phyloP scores from a whole-genome alignment of 768 basidiomycete species.

The Clavaria fumosa region DNA sequence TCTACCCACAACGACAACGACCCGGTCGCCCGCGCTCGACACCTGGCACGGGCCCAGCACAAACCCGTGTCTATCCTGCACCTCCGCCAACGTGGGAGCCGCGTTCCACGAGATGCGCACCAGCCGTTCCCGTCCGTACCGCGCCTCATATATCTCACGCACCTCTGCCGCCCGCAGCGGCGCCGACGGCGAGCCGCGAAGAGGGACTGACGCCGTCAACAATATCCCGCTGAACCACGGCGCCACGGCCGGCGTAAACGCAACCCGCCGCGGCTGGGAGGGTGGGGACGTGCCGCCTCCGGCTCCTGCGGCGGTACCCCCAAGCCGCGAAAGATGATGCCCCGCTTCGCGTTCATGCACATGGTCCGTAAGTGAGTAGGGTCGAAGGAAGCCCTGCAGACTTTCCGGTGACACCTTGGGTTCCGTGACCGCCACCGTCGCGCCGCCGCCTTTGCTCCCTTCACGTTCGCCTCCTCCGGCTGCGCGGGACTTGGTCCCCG shows the following conservation, averaged over 20 bases:
- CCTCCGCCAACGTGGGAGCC: conserved; percentile 59
- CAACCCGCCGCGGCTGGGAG: conserved; percentile 36
- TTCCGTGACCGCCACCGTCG: conserved; percentile 55
- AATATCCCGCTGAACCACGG: conserved; percentile 97
- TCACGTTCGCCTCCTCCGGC: conserved; percentile 52
- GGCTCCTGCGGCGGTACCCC: conserved; percentile 23
- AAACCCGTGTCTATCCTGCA: conserved; percentile 80
- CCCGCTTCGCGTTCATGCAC: conserved; percentile 97
- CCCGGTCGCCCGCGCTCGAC: conserved; percentile 75
- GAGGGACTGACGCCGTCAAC: conserved; percentile 70
- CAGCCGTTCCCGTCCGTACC: conserved; percentile 63
- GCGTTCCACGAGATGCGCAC: conserved; percentile 49
- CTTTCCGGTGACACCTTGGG: conserved; percentile 73
- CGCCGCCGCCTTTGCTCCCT: too few relatives aligned
- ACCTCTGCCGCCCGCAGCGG: conserved; percentile 61
- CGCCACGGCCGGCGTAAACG: conserved; percentile 77
- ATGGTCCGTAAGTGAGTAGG: conserved; percentile 90
- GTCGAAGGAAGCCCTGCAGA: conserved; percentile 59
- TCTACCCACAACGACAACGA: conserved; percentile 75
- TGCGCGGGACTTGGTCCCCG: conserved; percentile 66
- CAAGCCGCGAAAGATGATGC: conserved; percentile 57
- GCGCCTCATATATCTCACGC: conserved; percentile 53
- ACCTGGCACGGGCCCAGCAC: conserved; percentile 88
- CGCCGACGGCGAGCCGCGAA: conserved; percentile 52
- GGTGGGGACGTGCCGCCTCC: too few relatives aligned